phyloP scores from a whole-genome alignment of 1,284 basidiomycete species.

The Cryptococcus maquisensis region DNA sequence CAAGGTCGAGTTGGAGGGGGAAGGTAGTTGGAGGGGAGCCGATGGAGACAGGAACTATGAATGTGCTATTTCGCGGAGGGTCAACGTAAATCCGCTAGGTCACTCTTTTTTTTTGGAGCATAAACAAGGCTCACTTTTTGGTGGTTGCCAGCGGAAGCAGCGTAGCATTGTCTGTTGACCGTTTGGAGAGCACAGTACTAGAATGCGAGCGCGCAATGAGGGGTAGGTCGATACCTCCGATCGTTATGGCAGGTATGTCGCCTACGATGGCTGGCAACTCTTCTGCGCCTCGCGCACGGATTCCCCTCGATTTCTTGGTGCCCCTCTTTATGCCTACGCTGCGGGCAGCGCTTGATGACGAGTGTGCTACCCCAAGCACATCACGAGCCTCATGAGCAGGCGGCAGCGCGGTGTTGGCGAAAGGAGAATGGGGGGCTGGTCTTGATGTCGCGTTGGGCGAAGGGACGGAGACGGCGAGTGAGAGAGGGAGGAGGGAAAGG shows the following conservation, averaged over 20 bases:
- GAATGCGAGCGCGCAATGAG: not conserved
- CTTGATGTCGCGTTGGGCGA: not conserved
- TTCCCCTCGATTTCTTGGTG: too few relatives aligned
- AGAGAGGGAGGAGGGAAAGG: constrained; percentile 18
- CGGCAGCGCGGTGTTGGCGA: too few relatives aligned
- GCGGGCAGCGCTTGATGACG: too few relatives aligned
- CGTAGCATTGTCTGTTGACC: constrained; percentile 11
- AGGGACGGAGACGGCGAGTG: constrained; percentile 1
- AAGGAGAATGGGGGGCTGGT: too few relatives aligned
- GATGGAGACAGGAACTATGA: constrained; percentile 35
- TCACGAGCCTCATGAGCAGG: too few relatives aligned
- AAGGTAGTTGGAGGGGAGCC: constrained; percentile 36
- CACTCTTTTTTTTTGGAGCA: not conserved
- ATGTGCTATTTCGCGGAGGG: constrained; percentile 24
- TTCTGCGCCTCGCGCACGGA: too few relatives aligned
- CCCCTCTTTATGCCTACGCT: too few relatives aligned
- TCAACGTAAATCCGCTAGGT: not conserved
- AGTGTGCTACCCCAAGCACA: too few relatives aligned
- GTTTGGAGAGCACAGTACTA: not conserved
- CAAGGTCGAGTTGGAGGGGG: constrained; percentile 44
- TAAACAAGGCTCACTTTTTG: constrained; percentile 13
- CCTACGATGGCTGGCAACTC: too few relatives aligned
- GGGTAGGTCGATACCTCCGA: constrained; percentile 11
- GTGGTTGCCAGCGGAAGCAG: constrained; percentile 12
- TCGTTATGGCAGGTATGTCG: not conserved